A percentile compares a stretch with the other conserved stretches of the same genome.
These are phyloP conservation scores for Arabidopsis lyrata DNA, from an alignment of 441 rosid genomes.

Conservation along the genomic window DNA sequence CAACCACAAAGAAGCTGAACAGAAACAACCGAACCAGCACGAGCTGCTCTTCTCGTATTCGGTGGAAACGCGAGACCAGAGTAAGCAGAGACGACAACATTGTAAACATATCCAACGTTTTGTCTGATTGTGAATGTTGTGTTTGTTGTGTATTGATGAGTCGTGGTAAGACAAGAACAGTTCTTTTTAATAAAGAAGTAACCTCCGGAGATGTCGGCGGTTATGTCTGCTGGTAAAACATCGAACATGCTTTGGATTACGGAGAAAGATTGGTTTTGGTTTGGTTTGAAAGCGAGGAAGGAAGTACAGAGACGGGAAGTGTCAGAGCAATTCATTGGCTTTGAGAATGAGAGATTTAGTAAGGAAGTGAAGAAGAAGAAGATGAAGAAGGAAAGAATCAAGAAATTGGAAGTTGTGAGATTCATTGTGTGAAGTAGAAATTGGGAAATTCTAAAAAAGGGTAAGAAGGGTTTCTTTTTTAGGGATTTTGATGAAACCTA, in stretches of 20 bases:
- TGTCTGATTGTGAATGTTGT: constrained; percentile 84
- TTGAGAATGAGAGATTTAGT: constrained; percentile 45
- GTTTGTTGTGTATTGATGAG: constrained; percentile 70
- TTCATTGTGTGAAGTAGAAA: constrained; percentile 48
- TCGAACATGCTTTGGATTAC: constrained; percentile 97
- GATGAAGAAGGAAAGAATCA: constrained; percentile 39
- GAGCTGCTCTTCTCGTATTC: constrained; percentile 60
- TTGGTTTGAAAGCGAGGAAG: constrained; percentile 84
- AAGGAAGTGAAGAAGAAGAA: constrained; percentile 39
- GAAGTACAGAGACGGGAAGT: constrained; percentile 82
- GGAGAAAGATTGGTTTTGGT: constrained; percentile 59
- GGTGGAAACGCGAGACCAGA: constrained; percentile 82
- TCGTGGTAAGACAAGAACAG: constrained; percentile 76
- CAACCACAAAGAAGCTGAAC: constrained; percentile 93
- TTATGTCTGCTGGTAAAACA: constrained; percentile 71
- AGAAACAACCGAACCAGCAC: constrained; percentile 76
- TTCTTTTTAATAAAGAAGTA: constrained; percentile 80
- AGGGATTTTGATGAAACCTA: constrained; percentile 27
- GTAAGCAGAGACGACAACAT: constrained; percentile 68
- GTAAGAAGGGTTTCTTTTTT: not conserved
- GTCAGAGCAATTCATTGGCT: constrained; percentile 88
- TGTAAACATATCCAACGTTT: constrained; percentile 65
- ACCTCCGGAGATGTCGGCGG: constrained; percentile 56
- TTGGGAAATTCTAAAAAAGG: not conserved
- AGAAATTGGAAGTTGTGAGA: constrained; percentile 32